Base-by-base conservation (phyloP, 2,329 filamentous ascomycete species). In the Rhynchosporium secalis region DNA sequence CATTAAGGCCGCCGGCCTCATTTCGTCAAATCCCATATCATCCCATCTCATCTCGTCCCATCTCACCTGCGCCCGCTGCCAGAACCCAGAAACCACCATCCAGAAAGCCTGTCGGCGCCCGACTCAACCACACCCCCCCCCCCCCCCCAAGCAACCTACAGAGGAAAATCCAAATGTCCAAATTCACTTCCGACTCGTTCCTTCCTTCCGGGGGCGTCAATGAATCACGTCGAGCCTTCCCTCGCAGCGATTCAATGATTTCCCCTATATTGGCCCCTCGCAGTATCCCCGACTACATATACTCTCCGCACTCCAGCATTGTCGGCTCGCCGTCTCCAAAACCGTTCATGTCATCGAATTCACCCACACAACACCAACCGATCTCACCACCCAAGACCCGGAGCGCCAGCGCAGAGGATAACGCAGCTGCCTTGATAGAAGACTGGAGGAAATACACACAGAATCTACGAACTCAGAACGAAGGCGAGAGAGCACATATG, bases 401-500 rank as follows among this genome's bases (percentile, higher is more conserved):
- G 51, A 70, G 69, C 28, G 62, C 63, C 10, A 73, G 69, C 8
- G 70, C 68, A 10, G 71, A 74, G 13, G 67, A 70, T 12, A 67
- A 56, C 9, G 49, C 58, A 10, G 69, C 68, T 7, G 64, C 66
- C 2, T 62, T 74, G 46, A 56, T 74, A 6, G 73, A 74, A 58
- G 69, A 75, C 58, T 75, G 70, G 69, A 61, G 72, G 38, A 62
- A 55, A 15, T 74, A 73, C 56, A 71, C 72, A 0, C 64, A 69
- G 58, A 72, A 69, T 46, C 46, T 74, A 33, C 62, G 72, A 56
- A 64, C 52, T 33, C 73, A 75, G 59, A 62, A 59, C 58, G 66
- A 72, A 51, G 72, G 72, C 46, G 72, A 74, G 63, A 67, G 68
- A 60, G 68, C 69, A 56, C 73, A 75, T 55, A 71, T 73, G 65